Conservation (phyloP, 2,329 filamentous ascomycete genomes). For the Alternaria panax region DNA sequence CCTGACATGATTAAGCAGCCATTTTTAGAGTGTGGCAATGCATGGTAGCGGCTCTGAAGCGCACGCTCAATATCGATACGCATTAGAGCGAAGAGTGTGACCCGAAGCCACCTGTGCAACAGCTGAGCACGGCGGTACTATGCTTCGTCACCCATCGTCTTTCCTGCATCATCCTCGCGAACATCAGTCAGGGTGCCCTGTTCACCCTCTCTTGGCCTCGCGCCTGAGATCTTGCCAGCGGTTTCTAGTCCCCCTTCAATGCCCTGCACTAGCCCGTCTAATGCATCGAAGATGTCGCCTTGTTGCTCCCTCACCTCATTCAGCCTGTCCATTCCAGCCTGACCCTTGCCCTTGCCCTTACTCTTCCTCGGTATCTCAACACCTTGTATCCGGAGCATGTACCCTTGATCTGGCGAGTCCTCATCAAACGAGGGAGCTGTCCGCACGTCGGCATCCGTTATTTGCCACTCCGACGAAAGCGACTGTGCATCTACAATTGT, state of each 20-base stretch:
- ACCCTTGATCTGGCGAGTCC: constrained; percentile 50
- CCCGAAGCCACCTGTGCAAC: background rate
- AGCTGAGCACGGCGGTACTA: background rate
- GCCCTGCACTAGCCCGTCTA: constrained; percentile 48
- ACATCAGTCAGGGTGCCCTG: constrained; percentile 16
- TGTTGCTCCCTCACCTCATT: constrained; percentile 41
- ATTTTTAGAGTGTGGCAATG: background rate
- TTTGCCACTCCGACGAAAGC: constrained; percentile 76
- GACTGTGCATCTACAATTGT: constrained; percentile 73
- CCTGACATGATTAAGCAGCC: background rate
- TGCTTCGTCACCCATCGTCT: constrained; percentile 7
- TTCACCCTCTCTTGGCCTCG: constrained; percentile 19
- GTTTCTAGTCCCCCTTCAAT: constrained; percentile 48
- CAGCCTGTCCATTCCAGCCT: constrained; percentile 37
- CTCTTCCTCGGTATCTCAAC: constrained; percentile 46
- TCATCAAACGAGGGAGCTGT: constrained; percentile 70
- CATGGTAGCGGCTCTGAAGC: background rate
- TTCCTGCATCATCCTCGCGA: constrained; percentile 8
- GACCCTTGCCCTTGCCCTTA: constrained; percentile 42
- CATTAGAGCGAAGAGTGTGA: background rate
- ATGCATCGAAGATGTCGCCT: constrained; percentile 45
- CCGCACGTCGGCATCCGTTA: constrained; percentile 61
- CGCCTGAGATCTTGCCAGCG: constrained; percentile 43
- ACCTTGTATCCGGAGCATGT: constrained; percentile 71
- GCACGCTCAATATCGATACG: background rate